Percentiles rank a stretch among this genome's conserved stretches.
phyloP scores from a whole-genome alignment of 192 early-diverging fungal species.

The Chytriomyces sp. region DNA sequence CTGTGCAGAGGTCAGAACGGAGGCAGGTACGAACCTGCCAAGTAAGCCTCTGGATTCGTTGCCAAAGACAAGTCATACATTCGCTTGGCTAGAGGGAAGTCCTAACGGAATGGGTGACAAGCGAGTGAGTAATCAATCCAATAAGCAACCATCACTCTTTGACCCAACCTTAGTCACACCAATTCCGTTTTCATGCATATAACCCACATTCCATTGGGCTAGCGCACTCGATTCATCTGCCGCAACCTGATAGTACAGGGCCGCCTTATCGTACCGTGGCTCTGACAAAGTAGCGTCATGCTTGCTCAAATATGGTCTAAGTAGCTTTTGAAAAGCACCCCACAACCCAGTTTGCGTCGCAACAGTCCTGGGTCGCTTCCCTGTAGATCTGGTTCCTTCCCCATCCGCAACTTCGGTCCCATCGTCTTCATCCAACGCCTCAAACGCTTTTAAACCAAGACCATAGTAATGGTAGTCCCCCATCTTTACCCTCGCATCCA shows the following conservation, averaged over 20 bases:
- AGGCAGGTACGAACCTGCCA: slow-evolving; percentile 48
- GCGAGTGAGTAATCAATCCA: too few relatives aligned
- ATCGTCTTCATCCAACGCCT: slow-evolving; percentile 3
- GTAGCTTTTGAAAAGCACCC: slow-evolving; percentile 5
- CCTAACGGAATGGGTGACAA: slow-evolving; percentile 45
- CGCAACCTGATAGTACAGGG: slow-evolving; percentile 80
- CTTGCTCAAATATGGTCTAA: slow-evolving; percentile 1
- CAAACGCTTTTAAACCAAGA: slow-evolving; percentile 55
- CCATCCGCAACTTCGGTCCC: background rate
- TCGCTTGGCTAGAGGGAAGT: slow-evolving; percentile 91
- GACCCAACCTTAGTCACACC: slow-evolving; percentile 72
- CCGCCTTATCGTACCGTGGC: slow-evolving; percentile 72
- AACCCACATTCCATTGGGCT: slow-evolving; percentile 96
- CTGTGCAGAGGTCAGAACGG: background rate
- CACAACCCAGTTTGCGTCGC: background rate
- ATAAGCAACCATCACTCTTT: too few relatives aligned
- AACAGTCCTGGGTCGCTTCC: background rate
- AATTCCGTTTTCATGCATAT: slow-evolving; percentile 93
- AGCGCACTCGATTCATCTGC: slow-evolving; percentile 77
- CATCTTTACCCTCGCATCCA: slow-evolving; percentile 87
- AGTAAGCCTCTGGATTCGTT: slow-evolving; percentile 75
- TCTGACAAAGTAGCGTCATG: slow-evolving; percentile 17
- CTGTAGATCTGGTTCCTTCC: slow-evolving; percentile 13
- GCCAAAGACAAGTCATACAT: slow-evolving; percentile 83
- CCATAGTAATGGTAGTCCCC: slow-evolving; percentile 94